Conservation (phyloP, 495 filamentous ascomycete genomes). For the Penicillium silybi region DNA sequence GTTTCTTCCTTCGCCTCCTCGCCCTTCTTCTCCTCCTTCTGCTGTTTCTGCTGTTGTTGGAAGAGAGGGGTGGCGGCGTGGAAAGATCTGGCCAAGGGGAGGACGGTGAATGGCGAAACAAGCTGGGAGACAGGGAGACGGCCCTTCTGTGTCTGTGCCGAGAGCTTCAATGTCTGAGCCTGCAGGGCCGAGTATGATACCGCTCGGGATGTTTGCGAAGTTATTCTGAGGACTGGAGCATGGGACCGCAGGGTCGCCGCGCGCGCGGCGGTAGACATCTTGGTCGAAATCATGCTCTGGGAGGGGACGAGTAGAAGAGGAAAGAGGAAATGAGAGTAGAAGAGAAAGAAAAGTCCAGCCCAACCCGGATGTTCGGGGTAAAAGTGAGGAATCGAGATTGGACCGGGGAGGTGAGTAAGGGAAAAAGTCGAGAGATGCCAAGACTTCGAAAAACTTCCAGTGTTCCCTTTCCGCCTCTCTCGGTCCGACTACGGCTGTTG, state of each 20-base stretch:
- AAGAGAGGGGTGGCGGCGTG: conserved; percentile 33
- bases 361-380: conserved; percentile 25
- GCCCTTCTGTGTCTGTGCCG: conserved; percentile 4
- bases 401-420: conserved; percentile 25
- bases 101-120: conserved; percentile 36
- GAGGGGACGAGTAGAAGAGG: not conserved
- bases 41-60: conserved; percentile 42
- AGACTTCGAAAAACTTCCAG: conserved; percentile 47
- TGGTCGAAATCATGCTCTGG: conserved; percentile 43
- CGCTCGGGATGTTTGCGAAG: conserved; percentile 54
- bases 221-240: conserved; percentile 34
- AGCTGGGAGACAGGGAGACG: conserved; percentile 30
- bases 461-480: conserved; percentile 34
- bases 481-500: conserved; percentile 29
- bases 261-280: conserved; percentile 40
- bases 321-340: conserved; percentile 8
- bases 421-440: conserved; percentile 46
- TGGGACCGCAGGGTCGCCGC: conserved; percentile 40
- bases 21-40: conserved; percentile 41
- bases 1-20: conserved; percentile 45
- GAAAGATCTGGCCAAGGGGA: conserved; percentile 42
- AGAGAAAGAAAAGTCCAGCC: conserved; percentile 20
- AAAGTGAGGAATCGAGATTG: conserved; percentile 24
- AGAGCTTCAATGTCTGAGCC: conserved; percentile 10
- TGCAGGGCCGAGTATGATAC: conserved; percentile 28